phyloP scores from a whole-genome alignment of 768 basidiomycete species.

The Boletales sp. region DNA sequence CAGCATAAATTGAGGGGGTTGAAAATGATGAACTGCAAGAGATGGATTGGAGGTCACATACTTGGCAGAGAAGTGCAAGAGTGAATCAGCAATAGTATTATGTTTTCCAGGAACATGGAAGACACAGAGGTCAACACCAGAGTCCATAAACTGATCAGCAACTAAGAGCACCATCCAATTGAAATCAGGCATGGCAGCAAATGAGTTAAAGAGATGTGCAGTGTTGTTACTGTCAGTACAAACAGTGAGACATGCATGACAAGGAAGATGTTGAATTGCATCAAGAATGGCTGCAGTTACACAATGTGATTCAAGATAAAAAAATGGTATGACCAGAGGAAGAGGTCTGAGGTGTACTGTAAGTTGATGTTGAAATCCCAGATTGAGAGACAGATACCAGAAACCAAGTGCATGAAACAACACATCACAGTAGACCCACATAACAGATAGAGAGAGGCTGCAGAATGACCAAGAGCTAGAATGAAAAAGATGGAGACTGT shows the following conservation, averaged over 20 bases:
- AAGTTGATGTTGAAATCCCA: too few species aligned
- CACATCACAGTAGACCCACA: constrained; percentile 22
- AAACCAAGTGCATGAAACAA: constrained; percentile 19
- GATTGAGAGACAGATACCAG: constrained; percentile 19
- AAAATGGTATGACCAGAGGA: not conserved
- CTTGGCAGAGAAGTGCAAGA: constrained; percentile 18
- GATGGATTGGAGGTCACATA: constrained; percentile 1
- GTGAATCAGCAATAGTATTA: constrained; percentile 25
- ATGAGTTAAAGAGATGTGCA: constrained; percentile 31
- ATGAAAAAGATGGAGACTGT: too few species aligned
- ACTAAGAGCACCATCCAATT: constrained; percentile 15
- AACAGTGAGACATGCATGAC: too few species aligned
- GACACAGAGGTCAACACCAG: constrained; percentile 18
- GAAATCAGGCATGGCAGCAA: constrained; percentile 7
- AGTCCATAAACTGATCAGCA: constrained; percentile 5
- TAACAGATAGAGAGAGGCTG: not conserved
- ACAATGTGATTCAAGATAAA: not conserved
- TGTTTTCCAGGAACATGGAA: constrained; percentile 20
- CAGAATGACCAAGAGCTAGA: constrained; percentile 2
- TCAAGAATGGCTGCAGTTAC: not conserved
- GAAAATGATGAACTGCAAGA: constrained; percentile 8
- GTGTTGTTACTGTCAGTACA: constrained; percentile 35
- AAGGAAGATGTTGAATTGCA: constrained; percentile 15
- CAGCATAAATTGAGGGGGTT: constrained; percentile 28
- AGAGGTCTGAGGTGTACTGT: not conserved